Evolutionary conservation across 805 yeast species (phyloP), one percentile per base, ranked within the genome.

Genomic region (Lipomyces yamanashiensis): DNA sequence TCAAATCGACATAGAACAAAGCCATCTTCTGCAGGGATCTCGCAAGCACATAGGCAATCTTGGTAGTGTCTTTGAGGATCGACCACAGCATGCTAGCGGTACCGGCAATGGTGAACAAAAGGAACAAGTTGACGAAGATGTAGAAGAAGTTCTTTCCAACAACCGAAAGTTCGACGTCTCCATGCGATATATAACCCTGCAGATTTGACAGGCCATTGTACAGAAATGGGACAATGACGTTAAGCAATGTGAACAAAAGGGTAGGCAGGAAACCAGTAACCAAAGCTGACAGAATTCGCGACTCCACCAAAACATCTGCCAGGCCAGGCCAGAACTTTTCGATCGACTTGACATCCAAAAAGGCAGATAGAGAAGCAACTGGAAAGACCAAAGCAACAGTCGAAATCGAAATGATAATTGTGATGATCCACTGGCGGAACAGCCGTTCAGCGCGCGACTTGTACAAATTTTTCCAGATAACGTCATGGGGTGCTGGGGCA

Each of bases 401-500:
- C 4, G 88, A 73, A 0, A 89, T 67, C 6, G 90, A 88, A 48
- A 90, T 89, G 47, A 87, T 73, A 1, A 86, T 66, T 1, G 95
- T 88, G 34, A 90, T 87, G 7, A 82, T 64, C 68, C 87, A 86
- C 10, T 84, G 81, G 67, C 92, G 85, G 17, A 85, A 68, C 52
- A 88, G 77, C 63, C 97, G 79, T 70, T 90, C 92, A 59, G 79
- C 81, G 60, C 96, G 81, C 0, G 96, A 86, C 72, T 92, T 78
- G 70, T 96, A 92, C 41, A 91, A 84, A 72, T 92, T 91, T 62
- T 86, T 89, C 99, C 99, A 93, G 47, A 90, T 86, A 28, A 93
- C 88, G 74, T 93, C 99, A 71, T 89, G 93, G 3, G 98, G 98
- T 1, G 98, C 96, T 0, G 98, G 98, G 0, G 98, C 98, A 61